Evolutionary conservation across 2,329 filamentous ascomycete species (phyloP).

Genomic region (Neonectria neomacrospora): DNA sequence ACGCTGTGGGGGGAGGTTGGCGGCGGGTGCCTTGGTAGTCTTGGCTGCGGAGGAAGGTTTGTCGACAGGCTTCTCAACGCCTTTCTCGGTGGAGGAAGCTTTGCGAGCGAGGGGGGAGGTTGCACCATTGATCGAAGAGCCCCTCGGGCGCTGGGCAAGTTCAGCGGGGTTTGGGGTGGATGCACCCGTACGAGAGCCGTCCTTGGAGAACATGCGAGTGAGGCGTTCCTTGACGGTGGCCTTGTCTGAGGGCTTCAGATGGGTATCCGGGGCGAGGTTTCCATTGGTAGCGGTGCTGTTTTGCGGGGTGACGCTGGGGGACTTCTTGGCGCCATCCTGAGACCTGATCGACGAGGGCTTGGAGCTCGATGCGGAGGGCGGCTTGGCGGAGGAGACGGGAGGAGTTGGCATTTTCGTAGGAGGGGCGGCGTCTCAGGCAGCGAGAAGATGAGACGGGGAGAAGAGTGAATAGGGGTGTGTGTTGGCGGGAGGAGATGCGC

Average conservation of each 20-base stretch:
- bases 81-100: conserved; percentile 56
- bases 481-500: conserved; percentile 28
- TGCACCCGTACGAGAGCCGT: conserved; percentile 51
- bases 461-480: conserved; percentile 14
- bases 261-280: conserved; percentile 33
- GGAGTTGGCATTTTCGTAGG: conserved; percentile 49
- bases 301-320: conserved; percentile 54
- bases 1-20: conserved; percentile 57
- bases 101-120: conserved; percentile 57
- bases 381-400: conserved; percentile 47
- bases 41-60: conserved; percentile 43
- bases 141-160: conserved; percentile 48
- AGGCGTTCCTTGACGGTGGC: conserved; percentile 72
- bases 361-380: conserved; percentile 57
- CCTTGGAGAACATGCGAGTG: conserved; percentile 73
- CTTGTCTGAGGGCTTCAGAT: conserved; percentile 58
- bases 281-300: conserved; percentile 51
- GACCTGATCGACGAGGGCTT: conserved; percentile 63
- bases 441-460: conserved; percentile 15
- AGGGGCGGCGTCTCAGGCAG: conserved; percentile 28
- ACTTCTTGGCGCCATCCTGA: conserved; percentile 55
- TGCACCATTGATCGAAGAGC: conserved; percentile 49
- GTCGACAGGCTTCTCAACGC: conserved; percentile 42
- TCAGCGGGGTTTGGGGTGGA: conserved; percentile 52
- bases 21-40: conserved; percentile 44